Percentiles rank a stretch among this genome's conserved stretches.
These are phyloP conservation scores for Kwoniella europaea DNA, from an alignment of 768 basidiomycete genomes.

Conservation along the genomic window DNA sequence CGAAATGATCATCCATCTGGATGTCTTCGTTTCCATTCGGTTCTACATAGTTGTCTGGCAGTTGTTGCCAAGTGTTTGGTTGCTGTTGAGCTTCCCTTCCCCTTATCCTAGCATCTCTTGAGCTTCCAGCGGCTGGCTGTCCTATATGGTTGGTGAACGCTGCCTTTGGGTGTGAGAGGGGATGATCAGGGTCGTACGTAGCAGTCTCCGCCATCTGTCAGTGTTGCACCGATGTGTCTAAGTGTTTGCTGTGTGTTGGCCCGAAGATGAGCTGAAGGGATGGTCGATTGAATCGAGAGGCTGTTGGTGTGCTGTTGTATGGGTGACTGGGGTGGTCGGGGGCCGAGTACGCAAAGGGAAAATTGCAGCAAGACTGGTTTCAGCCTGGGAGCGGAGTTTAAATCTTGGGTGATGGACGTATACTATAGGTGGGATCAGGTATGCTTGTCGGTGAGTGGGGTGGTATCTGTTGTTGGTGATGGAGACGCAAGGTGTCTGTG, in stretches of 20 bases:
- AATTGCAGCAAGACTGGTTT: constrained; percentile 7
- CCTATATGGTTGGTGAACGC: constrained; percentile 24
- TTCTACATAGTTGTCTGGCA: neutral
- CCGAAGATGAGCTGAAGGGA: neutral
- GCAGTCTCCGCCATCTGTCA: constrained; percentile 16
- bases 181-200: constrained; percentile 22
- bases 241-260: neutral
- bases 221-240: neutral
- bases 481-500: neutral
- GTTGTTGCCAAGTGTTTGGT: neutral
- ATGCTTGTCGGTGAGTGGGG: neutral
- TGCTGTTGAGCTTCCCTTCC: constrained; percentile 10
- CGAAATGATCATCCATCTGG: constrained; percentile 8
- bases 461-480: neutral
- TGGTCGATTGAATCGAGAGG: neutral
- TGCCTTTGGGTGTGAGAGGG: constrained; percentile 26
- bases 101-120: constrained; percentile 24
- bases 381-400: constrained; percentile 12
- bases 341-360: constrained; percentile 9
- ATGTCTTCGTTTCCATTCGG: neutral
- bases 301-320: neutral
- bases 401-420: neutral
- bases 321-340: neutral
- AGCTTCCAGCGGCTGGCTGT: constrained; percentile 17
- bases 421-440: neutral